Conservation (phyloP, 371 early-diverging fungal species). For the Mucor plumbeus region DNA sequence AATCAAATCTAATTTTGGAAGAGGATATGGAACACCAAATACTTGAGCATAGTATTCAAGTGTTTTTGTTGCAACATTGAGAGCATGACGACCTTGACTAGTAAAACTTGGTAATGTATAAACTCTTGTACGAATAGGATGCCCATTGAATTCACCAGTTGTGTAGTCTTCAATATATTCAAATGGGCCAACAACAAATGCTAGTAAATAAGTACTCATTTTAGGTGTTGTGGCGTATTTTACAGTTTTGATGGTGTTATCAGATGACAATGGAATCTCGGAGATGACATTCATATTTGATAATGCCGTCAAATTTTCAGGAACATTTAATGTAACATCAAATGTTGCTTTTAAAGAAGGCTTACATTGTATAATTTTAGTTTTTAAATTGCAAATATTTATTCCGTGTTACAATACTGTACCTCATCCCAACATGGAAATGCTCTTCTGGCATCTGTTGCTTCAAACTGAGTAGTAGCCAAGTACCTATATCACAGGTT, state of each 20-base stretch:
- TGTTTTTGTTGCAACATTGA: conserved; percentile 72
- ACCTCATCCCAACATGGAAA: conserved; percentile 93
- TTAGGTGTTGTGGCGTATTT: conserved; percentile 82
- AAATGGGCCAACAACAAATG: conserved; percentile 90
- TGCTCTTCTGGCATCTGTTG: conserved; percentile 89
- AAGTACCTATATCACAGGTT: conserved; percentile 45
- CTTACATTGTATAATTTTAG: conserved; percentile 8
- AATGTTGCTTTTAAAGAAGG: conserved; percentile 93
- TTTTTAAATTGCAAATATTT: background rate
- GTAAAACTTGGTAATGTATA: conserved; percentile 76
- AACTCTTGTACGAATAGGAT: conserved; percentile 73
- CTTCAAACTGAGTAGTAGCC: conserved; percentile 92
- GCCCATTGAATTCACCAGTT: conserved; percentile 64
- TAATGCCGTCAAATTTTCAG: conserved; percentile 70
- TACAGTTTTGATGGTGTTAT: conserved; percentile 46
- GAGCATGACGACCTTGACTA: conserved; percentile 79
- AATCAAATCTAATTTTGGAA: conserved; percentile 88
- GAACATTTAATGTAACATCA: conserved; percentile 77
- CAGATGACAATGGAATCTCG: conserved; percentile 27
- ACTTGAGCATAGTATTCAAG: conserved; percentile 83
- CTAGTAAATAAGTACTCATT: conserved; percentile 94
- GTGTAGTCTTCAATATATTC: conserved; percentile 84
- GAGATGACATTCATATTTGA: conserved; percentile 84
- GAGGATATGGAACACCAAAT: conserved; percentile 87
- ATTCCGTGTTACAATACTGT: conserved; percentile 6